A percentile compares a stretch with the other conserved stretches of the same genome.
These are phyloP conservation scores for Mallotus nudiflorus DNA, from an alignment of 345 rosid species.

Conservation along the genomic window DNA sequence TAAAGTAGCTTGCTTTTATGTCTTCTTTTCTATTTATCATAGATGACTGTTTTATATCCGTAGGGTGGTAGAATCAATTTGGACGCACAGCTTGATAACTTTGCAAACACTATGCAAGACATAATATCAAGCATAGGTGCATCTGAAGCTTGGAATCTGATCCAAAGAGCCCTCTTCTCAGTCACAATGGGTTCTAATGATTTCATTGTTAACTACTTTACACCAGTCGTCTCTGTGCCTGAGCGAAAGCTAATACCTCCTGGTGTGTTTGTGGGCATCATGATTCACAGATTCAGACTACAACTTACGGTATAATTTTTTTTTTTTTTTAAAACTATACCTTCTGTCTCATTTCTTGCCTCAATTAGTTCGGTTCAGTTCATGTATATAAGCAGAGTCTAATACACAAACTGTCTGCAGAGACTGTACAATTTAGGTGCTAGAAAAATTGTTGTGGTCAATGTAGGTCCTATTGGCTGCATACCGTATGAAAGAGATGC, in stretches of 20 bases:
- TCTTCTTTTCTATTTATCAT: neutral
- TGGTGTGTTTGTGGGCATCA: conserved; percentile 41
- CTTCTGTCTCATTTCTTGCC: neutral
- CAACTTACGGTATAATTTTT: conserved; percentile 55
- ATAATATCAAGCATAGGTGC: conserved; percentile 43
- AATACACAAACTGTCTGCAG: conserved; percentile 30
- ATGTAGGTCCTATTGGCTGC: conserved; percentile 85
- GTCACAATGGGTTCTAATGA: conserved; percentile 77
- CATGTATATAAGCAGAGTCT: neutral
- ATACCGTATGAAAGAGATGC: conserved; percentile 67
- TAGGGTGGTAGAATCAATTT: conserved; percentile 69
- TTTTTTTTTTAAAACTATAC: too few relatives aligned
- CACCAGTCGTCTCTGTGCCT: conserved; percentile 49
- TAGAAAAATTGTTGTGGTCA: conserved; percentile 57
- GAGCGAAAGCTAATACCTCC: conserved; percentile 52
- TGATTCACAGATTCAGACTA: conserved; percentile 53
- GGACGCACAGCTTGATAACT: conserved; percentile 60
- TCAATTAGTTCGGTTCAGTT: neutral
- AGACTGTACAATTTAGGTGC: conserved; percentile 65
- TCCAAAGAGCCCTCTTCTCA: conserved; percentile 46
- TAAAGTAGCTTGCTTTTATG: too few relatives aligned
- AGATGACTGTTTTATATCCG: neutral
- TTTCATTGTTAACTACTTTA: conserved; percentile 66
- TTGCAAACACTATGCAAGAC: conserved; percentile 49
- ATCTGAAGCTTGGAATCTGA: conserved; percentile 38